Evolutionary conservation across 345 rosid species (phyloP).

Genomic region (Gossypium australe): DNA sequence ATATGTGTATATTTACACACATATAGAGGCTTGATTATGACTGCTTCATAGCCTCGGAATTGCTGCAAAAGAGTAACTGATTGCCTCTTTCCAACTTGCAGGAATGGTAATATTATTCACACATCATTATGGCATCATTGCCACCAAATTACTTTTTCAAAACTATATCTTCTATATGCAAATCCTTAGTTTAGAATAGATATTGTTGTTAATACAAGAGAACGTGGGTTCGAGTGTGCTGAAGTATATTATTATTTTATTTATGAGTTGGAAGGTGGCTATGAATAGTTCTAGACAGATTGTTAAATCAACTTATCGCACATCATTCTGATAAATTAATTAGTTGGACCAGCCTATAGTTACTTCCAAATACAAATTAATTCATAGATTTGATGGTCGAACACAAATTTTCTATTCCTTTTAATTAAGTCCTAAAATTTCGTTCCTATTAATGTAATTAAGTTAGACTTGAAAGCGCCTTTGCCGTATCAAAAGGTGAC

Average conservation of each 20-base stretch:
- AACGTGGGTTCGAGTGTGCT: fast-evolving
- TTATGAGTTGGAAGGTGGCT: fast-evolving
- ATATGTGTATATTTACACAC: not conserved
- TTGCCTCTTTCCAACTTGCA: not conserved
- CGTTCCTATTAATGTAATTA: not conserved
- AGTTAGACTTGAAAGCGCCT: not conserved
- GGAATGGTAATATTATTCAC: not conserved
- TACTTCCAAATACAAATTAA: too few species aligned
- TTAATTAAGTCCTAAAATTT: not conserved
- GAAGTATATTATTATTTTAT: fast-evolving
- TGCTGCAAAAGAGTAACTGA: not conserved
- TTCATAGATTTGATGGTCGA: too few species aligned
- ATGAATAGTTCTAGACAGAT: too few species aligned
- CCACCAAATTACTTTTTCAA: not conserved
- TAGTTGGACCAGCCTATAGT: not conserved
- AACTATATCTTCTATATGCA: too few species aligned
- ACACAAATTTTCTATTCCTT: not conserved
- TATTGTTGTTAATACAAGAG: fast-evolving
- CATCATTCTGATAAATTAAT: not conserved
- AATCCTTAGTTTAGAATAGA: too few species aligned
- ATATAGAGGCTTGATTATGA: not conserved
- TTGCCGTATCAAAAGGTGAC: conserved; percentile 38
- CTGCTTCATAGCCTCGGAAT: not conserved
- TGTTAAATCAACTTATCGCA: fast-evolving
- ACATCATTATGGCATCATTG: not conserved